Percentiles rank a stretch among this genome's conserved stretches.
phyloP scores from a whole-genome alignment of 768 basidiomycete genomes.

The Termitomyces bulborhizus region DNA sequence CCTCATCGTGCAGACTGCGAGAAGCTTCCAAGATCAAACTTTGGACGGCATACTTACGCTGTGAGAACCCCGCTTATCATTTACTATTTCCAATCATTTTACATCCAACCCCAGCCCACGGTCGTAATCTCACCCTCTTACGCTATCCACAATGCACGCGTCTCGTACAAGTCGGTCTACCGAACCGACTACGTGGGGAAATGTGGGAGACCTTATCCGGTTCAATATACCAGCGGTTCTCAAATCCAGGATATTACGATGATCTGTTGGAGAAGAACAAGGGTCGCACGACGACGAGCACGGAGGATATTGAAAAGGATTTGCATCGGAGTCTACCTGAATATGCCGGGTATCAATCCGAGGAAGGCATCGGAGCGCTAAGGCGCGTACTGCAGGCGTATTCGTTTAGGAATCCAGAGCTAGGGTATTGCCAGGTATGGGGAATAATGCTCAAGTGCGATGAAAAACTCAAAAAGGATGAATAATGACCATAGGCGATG shows the following conservation, averaged over 20 bases:
- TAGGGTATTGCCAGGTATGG: slow-evolving; percentile 88
- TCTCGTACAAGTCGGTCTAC: slow-evolving; percentile 95
- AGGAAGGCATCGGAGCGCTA: slow-evolving; percentile 79
- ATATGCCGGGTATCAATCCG: slow-evolving; percentile 91
- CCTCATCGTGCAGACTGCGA: slow-evolving; percentile 47
- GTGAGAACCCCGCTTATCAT: slow-evolving; percentile 34
- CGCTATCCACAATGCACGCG: slow-evolving; percentile 96
- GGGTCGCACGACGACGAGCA: slow-evolving; percentile 78
- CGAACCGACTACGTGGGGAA: slow-evolving; percentile 90
- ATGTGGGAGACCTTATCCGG: slow-evolving; percentile 98
- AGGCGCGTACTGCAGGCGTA: slow-evolving; percentile 92
- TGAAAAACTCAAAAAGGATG: slow-evolving; percentile 2
- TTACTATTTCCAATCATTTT: background rate
- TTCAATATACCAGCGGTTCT: slow-evolving; percentile 84
- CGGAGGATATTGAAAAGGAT: slow-evolving; percentile 99
- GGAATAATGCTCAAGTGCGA: background rate
- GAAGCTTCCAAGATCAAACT: slow-evolving; percentile 94
- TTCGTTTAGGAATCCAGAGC: slow-evolving; percentile 89
- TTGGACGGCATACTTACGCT: slow-evolving; percentile 83
- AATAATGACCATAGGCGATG: slow-evolving; percentile 61
- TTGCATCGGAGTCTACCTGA: slow-evolving; percentile 93
- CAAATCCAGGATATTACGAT: slow-evolving; percentile 79
- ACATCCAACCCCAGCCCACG: slow-evolving; percentile 56
- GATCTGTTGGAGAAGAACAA: slow-evolving; percentile 68
- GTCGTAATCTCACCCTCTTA: slow-evolving; percentile 89